Evolutionary conservation across 495 filamentous ascomycete species (phyloP).

Genomic region (Hapsidospora chrysogenum): DNA sequence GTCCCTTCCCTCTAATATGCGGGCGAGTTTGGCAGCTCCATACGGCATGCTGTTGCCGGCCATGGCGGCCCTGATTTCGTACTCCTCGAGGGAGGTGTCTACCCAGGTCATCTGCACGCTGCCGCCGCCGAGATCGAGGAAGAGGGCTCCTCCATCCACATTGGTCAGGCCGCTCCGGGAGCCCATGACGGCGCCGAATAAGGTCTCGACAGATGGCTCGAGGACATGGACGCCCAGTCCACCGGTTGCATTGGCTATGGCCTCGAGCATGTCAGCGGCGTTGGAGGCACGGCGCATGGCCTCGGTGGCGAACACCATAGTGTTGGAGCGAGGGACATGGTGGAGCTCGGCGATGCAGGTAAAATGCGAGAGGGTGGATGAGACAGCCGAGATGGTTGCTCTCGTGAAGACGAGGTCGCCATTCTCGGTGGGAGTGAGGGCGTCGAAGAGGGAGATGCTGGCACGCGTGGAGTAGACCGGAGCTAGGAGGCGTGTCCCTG

Average conservation of each 20-base stretch:
- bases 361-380: slow-evolving; percentile 52
- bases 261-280: slow-evolving; percentile 42
- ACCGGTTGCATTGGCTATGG: slow-evolving; percentile 37
- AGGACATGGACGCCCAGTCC: slow-evolving; percentile 56
- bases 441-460: slow-evolving; percentile 81
- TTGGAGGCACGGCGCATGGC: slow-evolving; percentile 74
- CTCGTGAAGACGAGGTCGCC: slow-evolving; percentile 41
- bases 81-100: slow-evolving; percentile 30
- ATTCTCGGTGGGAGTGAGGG: slow-evolving; percentile 32
- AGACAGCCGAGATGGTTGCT: slow-evolving; percentile 42
- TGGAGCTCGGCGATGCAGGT: slow-evolving; percentile 50
- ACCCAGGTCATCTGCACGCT: slow-evolving; percentile 86
- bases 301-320: slow-evolving; percentile 73
- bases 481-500: slow-evolving; percentile 51
- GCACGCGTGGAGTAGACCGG: slow-evolving; percentile 64
- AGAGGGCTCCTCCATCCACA: slow-evolving; percentile 45
- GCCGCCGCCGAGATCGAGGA: slow-evolving; percentile 82
- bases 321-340: slow-evolving; percentile 41
- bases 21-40: slow-evolving; percentile 68
- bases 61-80: slow-evolving; percentile 29
- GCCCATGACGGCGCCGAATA: slow-evolving; percentile 61
- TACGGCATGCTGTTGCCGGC: slow-evolving; percentile 51
- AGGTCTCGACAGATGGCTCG: slow-evolving; percentile 63
- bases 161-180: slow-evolving; percentile 56
- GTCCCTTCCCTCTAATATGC: slow-evolving; percentile 30